phyloP scores from a whole-genome alignment of 2,329 filamentous ascomycete species.

The Colletotrichum gigasporum region DNA sequence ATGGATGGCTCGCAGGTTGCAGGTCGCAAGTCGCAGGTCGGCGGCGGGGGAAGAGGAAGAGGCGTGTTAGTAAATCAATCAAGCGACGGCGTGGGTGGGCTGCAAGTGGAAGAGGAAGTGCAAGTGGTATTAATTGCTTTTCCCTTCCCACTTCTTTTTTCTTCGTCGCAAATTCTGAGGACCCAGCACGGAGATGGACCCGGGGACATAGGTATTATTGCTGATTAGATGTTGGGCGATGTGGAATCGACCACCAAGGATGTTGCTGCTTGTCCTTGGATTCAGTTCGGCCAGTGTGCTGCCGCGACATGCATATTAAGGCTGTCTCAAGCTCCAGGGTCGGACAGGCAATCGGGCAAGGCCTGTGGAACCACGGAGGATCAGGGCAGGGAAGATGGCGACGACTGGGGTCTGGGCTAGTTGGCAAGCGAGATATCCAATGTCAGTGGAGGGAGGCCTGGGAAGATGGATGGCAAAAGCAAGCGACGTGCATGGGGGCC shows the following conservation, averaged over 20 bases:
- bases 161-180: slow-evolving; percentile 17
- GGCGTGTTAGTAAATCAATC: slow-evolving; percentile 8
- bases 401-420: slow-evolving; percentile 29
- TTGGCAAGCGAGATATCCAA: slow-evolving; percentile 32
- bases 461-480: slow-evolving; percentile 16
- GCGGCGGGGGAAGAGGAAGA: background rate
- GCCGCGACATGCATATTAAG: slow-evolving; percentile 30
- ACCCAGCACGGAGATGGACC: slow-evolving; percentile 26
- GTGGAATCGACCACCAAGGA: slow-evolving; percentile 31
- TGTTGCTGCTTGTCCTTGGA: slow-evolving; percentile 26
- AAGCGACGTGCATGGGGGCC: slow-evolving; percentile 6
- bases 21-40: background rate
- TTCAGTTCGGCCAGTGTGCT: slow-evolving; percentile 24
- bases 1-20: slow-evolving; percentile 2
- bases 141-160: slow-evolving; percentile 21
- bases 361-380: slow-evolving; percentile 28
- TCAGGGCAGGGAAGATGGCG: slow-evolving; percentile 32
- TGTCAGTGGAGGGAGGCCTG: slow-evolving; percentile 26
- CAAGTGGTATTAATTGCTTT: slow-evolving; percentile 23
- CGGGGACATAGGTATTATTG: slow-evolving; percentile 25
- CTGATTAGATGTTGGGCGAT: slow-evolving; percentile 25
- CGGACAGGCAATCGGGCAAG: slow-evolving; percentile 24
- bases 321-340: slow-evolving; percentile 31
- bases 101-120: too few relatives aligned
- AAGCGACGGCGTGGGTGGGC: slow-evolving; percentile 5